Conservation (phyloP, 139 green algal genomes). For the Axilococcus clingmanii region DNA sequence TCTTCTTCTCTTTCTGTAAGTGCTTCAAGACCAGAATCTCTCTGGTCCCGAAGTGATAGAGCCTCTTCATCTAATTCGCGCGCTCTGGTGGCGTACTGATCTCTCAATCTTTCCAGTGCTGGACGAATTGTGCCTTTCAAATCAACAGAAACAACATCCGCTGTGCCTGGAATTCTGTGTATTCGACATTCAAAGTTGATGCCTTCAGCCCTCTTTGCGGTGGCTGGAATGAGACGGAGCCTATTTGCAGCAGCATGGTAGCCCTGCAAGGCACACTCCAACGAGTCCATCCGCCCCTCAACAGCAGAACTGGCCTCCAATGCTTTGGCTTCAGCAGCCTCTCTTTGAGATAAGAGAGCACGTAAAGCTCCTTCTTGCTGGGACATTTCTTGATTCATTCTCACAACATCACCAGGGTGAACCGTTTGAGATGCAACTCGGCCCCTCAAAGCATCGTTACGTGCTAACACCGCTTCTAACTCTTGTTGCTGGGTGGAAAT, state of each 20-base stretch:
- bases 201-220: slow-evolving; percentile 72
- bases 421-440: slow-evolving; percentile 53
- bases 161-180: slow-evolving; percentile 29
- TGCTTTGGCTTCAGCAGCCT: slow-evolving; percentile 53
- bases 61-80: slow-evolving; percentile 53
- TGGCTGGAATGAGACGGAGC: slow-evolving; percentile 69
- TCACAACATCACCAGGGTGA: slow-evolving; percentile 59
- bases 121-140: slow-evolving; percentile 60
- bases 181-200: slow-evolving; percentile 64
- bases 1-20: slow-evolving; percentile 57
- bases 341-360: slow-evolving; percentile 25
- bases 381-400: slow-evolving; percentile 64
- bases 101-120: slow-evolving; percentile 48
- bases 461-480: slow-evolving; percentile 21
- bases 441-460: slow-evolving; percentile 44
- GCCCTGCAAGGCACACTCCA: slow-evolving; percentile 38
- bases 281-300: slow-evolving; percentile 22
- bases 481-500: slow-evolving; percentile 31
- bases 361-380: slow-evolving; percentile 59
- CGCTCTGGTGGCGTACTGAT: slow-evolving; percentile 41
- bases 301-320: slow-evolving; percentile 53
- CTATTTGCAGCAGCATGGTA: slow-evolving; percentile 62
- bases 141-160: slow-evolving; percentile 62
- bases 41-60: slow-evolving; percentile 45
- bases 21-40: slow-evolving; percentile 27